Base-by-base conservation (phyloP, 176 grass and related monocot species). In the Oryza officinalis region DNA sequence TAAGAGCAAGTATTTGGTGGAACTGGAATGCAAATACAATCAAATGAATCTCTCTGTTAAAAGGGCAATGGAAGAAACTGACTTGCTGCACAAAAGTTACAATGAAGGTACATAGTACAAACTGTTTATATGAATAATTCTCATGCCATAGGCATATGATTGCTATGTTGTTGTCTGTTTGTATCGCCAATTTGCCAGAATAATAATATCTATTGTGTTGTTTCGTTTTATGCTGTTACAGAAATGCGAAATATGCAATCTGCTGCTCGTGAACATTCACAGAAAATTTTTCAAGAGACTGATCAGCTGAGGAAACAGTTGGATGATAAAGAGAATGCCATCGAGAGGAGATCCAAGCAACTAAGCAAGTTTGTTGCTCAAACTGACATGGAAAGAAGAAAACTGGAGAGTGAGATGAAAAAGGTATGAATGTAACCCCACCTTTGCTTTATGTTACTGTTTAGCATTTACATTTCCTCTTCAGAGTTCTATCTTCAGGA, bases 371-470 rank as follows among this genome's bases (percentile, higher is more conserved):
- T 79, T n/a, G 85, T 82, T 65, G 84, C 81, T 84, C 87, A 85
- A 82, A 93, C 78, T 69, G 91, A 90, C 23, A 61, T 87, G 65
- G 88, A 93, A 52, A 88, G 77, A 79, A 93, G 67, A 84, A 93
- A 90, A 25, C 12, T 93, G 57, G 85, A 90, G 37, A 76, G 85
- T 59, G 91, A 93, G 63, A 88, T 27, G 25, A 80, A 82, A 83
- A 85, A 83, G 88, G 91, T 90, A 82, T 17, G 9, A 46, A 71
- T 64, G 41, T 54, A 63, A 63, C 3, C 37, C 15, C 2, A 7
- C 25, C 10, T 78, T 38, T 15, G 18, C 4, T 78, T 54, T 70
- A 12, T 20, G 22, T 35, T 80, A 72, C 15, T 73, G 17, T 41
- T 40, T 41, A 32, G 13, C 67, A 70, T 22, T 20, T 38, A 6